phyloP scores from a whole-genome alignment of 768 basidiomycete species.

The Ramaria sp. region DNA sequence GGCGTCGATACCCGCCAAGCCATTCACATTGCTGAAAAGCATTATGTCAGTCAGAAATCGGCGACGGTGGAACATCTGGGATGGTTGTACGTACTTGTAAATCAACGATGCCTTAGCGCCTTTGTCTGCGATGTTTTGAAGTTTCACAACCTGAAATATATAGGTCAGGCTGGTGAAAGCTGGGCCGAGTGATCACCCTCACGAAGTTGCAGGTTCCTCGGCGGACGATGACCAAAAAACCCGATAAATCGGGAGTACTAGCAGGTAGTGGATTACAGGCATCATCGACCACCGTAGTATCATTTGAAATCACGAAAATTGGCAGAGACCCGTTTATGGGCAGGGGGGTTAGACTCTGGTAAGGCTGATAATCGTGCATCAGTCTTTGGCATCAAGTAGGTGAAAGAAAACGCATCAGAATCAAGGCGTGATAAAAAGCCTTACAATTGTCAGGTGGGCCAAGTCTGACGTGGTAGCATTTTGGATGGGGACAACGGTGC shows the following conservation, averaged over 20 bases:
- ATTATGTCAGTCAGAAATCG: neutral
- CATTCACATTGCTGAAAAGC: conserved; percentile 35
- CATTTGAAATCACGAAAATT: conserved; percentile 49
- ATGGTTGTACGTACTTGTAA: conserved; percentile 36
- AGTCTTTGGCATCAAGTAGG: neutral
- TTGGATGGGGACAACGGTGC: conserved; percentile 47
- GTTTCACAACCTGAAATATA: conserved; percentile 34
- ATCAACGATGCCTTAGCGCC: conserved; percentile 39
- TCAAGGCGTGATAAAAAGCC: neutral
- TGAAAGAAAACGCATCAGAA: neutral
- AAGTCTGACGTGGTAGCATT: conserved; percentile 32
- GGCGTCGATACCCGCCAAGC: conserved; percentile 31
- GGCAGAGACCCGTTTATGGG: conserved; percentile 34
- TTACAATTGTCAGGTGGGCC: conserved; percentile 14
- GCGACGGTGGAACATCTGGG: neutral
- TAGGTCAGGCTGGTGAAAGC: neutral
- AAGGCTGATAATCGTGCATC: conserved; percentile 37
- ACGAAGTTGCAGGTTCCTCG: conserved; percentile 51
- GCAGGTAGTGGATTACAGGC: conserved; percentile 50
- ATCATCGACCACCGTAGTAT: conserved; percentile 42
- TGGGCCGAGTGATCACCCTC: conserved; percentile 9
- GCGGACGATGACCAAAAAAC: conserved; percentile 44
- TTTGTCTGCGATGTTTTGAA: conserved; percentile 42
- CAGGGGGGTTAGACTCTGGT: conserved; percentile 42
- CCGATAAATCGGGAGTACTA: conserved; percentile 41